Base-by-base conservation (phyloP, 805 yeast genomes). In the Kregervanrija delftensis region DNA sequence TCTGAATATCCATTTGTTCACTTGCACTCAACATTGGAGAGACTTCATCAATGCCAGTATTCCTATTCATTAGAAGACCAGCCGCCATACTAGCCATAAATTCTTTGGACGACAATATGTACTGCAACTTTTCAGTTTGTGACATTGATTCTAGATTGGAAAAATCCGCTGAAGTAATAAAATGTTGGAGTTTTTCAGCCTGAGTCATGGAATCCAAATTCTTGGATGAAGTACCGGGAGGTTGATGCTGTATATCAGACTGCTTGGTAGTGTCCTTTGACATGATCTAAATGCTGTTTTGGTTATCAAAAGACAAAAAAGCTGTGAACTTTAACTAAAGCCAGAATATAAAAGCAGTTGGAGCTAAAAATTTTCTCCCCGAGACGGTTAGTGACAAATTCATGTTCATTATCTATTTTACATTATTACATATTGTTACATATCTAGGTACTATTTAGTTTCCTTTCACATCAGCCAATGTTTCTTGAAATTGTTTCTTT, bases 41-140 rank as follows among this genome's bases (percentile, higher is more conserved):
- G 44, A 14, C 33, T 13, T 5, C 16, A 35, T n/a, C 22, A 15
- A 8, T 13, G 8, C 15, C 34, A 35, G n/a, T 33, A n/a, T 30
- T 30, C 17, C 28, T 16, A 33, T 14, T 22, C 14, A 22, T 12
- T 11, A 35, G 30, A 8, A 37, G 13, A 31, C 33, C 32, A 10
- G 44, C 17, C 10, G 49, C 47, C 28, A 48, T 42, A 13, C 31
- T 43, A 3, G 43, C 39, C 47, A 50, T 46, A 30, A 51, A 46
- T 32, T 45, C 45, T 36, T 50, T 50, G 31, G 54, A 46, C 3
- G 51, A 47, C 5, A 53, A 37, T 6, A 50, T 38, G n/a, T 50
- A 46, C 11, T 50, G 46, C 8, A 53, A 43, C 38, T 48, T 50
- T 32, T 53, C 53, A 11, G 52, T 39, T 16, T 48, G 53, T 4